A percentile compares a stretch with the other conserved stretches of the same genome.
Conservation (phyloP, 1,284 basidiomycete genomes). For the Ustilago cynodontis region DNA sequence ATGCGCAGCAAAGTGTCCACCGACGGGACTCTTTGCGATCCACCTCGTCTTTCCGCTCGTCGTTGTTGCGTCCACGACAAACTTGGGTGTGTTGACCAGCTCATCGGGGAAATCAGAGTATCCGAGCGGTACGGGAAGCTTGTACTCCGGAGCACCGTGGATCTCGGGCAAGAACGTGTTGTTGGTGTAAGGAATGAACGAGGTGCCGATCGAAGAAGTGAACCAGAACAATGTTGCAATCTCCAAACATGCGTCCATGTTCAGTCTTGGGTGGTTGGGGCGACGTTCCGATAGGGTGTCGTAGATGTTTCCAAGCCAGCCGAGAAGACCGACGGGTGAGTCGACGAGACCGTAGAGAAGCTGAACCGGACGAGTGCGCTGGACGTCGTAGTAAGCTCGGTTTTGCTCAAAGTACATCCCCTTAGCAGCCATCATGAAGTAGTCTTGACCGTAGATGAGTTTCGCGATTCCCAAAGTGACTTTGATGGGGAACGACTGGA, state of each 20-base stretch:
- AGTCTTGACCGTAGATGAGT: slow-evolving; percentile 45
- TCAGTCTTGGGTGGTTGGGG: slow-evolving; percentile 37
- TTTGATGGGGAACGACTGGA: slow-evolving; percentile 30
- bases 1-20: slow-evolving; percentile 62
- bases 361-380: slow-evolving; percentile 46
- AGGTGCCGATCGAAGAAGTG: slow-evolving; percentile 54
- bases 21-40: slow-evolving; percentile 42
- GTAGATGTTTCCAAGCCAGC: slow-evolving; percentile 58
- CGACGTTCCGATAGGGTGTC: slow-evolving; percentile 27
- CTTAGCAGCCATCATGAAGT: slow-evolving; percentile 37
- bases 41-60: slow-evolving; percentile 44
- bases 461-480: slow-evolving; percentile 44
- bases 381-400: slow-evolving; percentile 57
- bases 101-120: slow-evolving; percentile 59
- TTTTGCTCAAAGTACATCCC: slow-evolving; percentile 42
- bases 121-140: slow-evolving; percentile 47
- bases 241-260: slow-evolving; percentile 47
- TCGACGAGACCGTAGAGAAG: slow-evolving; percentile 53
- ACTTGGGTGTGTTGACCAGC: slow-evolving; percentile 50
- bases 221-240: slow-evolving; percentile 50
- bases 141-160: slow-evolving; percentile 36
- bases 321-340: slow-evolving; percentile 55
- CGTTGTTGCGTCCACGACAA: slow-evolving; percentile 44
- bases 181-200: slow-evolving; percentile 57
- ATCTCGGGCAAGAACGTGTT: slow-evolving; percentile 51